Evolutionary conservation across 2,329 filamentous ascomycete species (phyloP).

Genomic region (Cadophora luteo-olivacea): DNA sequence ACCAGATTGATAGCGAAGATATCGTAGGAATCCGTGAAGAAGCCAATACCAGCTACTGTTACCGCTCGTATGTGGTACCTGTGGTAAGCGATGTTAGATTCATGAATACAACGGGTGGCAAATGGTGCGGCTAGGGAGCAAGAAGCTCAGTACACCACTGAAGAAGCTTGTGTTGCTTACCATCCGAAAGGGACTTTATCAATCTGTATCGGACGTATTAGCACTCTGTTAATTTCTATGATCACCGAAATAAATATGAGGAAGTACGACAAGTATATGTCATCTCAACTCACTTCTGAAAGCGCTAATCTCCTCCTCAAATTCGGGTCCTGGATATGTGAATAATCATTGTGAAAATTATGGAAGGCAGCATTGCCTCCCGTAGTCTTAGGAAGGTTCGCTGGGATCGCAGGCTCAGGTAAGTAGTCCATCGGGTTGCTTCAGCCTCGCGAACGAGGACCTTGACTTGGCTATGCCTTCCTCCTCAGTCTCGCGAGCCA

Average conservation of each 20-base stretch:
- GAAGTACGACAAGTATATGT: too few relatives aligned
- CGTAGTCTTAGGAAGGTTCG: slow-evolving; percentile 49
- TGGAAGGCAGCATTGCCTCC: slow-evolving; percentile 75
- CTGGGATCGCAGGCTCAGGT: slow-evolving; percentile 36
- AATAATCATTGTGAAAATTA: slow-evolving; percentile 64
- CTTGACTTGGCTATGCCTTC: background rate
- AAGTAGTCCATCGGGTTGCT: slow-evolving; percentile 34
- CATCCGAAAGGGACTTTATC: slow-evolving; percentile 62
- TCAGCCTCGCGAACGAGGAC: slow-evolving; percentile 25
- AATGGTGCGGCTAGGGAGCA: background rate
- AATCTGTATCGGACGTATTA: slow-evolving; percentile 24
- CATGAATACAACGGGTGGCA: background rate
- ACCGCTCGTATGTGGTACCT: slow-evolving; percentile 74
- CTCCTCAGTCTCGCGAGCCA: background rate
- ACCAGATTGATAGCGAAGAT: slow-evolving; percentile 44
- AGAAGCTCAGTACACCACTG: background rate
- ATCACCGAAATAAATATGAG: background rate
- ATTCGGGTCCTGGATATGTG: slow-evolving; percentile 73
- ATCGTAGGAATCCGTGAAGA: slow-evolving; percentile 88
- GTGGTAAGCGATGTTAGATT: background rate
- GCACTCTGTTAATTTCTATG: background rate
- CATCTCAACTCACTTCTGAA: slow-evolving; percentile 59
- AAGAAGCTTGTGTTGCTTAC: slow-evolving; percentile 54
- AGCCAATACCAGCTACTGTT: slow-evolving; percentile 81
- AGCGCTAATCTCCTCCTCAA: slow-evolving; percentile 77